Evolutionary conservation across 257 asterid species (phyloP).

Genomic region (Gardenia jasminoides): DNA sequence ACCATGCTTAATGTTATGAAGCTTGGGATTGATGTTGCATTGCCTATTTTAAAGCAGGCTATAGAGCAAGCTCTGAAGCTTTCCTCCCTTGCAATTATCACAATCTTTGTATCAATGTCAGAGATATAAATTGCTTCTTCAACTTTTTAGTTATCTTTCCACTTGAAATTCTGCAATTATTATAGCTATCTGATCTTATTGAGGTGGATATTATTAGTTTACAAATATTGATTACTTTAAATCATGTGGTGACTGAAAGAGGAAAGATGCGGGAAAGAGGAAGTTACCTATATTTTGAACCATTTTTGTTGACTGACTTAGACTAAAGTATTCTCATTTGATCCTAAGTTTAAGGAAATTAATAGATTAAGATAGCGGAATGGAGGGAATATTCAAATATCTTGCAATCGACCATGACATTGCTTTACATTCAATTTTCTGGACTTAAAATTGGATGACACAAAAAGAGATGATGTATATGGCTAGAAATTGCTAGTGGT

Average conservation of each 20-base stretch:
- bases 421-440: neutral
- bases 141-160: neutral
- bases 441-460: neutral
- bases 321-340: neutral
- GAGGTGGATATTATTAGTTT: neutral
- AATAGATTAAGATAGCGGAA: neutral
- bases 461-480: neutral
- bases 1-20: constrained; percentile 60
- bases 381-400: neutral
- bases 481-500: neutral
- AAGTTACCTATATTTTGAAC: neutral
- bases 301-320: neutral
- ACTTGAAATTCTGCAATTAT: neutral
- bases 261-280: neutral
- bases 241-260: neutral
- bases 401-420: neutral
- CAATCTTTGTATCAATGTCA: too few species aligned
- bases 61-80: constrained; percentile 68
- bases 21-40: constrained; percentile 67
- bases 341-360: neutral
- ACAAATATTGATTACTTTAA: neutral
- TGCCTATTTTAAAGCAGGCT: constrained; percentile 72
- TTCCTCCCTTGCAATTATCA: constrained; percentile 79
- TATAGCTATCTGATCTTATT: neutral
- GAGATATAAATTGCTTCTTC: too few species aligned